A percentile compares a stretch with the other conserved stretches of the same genome.
Evolutionary conservation across 352 stramenopile species (phyloP).

Genomic region (Phytophthora nicotianae): DNA sequence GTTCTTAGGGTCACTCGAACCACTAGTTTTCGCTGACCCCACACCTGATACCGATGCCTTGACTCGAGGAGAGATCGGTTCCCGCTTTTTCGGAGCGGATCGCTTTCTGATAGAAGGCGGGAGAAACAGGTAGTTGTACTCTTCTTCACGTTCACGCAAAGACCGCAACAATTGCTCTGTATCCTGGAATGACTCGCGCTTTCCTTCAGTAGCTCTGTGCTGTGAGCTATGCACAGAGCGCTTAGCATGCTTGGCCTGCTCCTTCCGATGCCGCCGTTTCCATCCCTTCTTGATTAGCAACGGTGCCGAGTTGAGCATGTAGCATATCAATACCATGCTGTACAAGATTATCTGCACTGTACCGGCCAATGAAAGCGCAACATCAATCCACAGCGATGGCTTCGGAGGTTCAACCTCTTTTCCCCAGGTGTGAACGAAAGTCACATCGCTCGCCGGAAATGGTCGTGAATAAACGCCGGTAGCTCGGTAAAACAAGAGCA

Average conservation of each 20-base stretch:
- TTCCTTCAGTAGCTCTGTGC: constrained; percentile 25
- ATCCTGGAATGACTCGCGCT: constrained; percentile 65
- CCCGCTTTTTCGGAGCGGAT: background rate
- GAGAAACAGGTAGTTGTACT: constrained; percentile 70
- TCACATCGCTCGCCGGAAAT: constrained; percentile 49
- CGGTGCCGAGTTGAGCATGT: constrained; percentile 70
- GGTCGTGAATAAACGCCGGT: constrained; percentile 56
- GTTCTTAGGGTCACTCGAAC: background rate
- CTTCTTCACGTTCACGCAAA: constrained; percentile 60
- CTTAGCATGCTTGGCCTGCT: constrained; percentile 53
- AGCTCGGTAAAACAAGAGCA: constrained; percentile 66
- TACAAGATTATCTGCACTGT: constrained; percentile 63
- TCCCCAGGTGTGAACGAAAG: constrained; percentile 34
- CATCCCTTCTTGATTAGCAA: constrained; percentile 73
- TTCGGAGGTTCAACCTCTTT: constrained; percentile 19
- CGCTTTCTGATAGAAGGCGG: constrained; percentile 31
- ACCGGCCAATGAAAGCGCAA: constrained; percentile 46
- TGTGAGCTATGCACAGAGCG: constrained; percentile 40
- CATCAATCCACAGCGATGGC: constrained; percentile 43
- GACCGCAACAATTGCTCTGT: constrained; percentile 65
- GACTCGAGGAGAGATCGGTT: constrained; percentile 13
- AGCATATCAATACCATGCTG: constrained; percentile 53
- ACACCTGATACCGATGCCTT: constrained; percentile 1
- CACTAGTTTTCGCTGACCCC: constrained; percentile 5
- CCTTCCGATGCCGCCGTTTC: constrained; percentile 55